Evolutionary conservation across 2,329 filamentous ascomycete species (phyloP).

Genomic region (Sporothrix luriei): DNA sequence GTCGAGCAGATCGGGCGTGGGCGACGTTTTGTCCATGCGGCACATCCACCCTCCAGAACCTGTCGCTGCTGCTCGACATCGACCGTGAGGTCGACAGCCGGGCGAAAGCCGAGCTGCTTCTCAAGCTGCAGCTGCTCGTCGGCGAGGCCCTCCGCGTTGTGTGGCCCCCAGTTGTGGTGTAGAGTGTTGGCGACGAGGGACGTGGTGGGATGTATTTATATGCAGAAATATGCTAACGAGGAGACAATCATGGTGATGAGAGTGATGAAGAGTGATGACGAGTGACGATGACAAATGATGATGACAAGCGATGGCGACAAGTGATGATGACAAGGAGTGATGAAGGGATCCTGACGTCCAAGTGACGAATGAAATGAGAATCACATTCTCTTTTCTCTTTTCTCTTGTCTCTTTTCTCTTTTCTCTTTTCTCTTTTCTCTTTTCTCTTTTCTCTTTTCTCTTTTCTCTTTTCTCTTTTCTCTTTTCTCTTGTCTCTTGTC

Average conservation of each 20-base stretch:
- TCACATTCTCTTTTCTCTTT: neutral
- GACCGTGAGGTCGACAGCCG: conserved; percentile 15
- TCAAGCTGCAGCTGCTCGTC: conserved; percentile 24
- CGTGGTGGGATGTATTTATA: too few species aligned
- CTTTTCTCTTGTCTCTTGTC: too few species aligned
- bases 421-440: too few species aligned
- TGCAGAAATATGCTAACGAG: too few species aligned
- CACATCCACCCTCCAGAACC: conserved; percentile 4
- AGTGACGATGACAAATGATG: too few species aligned
- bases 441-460: neutral
- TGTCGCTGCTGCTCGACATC: conserved; percentile 3
- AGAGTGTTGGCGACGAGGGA: neutral
- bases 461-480: too few species aligned
- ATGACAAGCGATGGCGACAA: too few species aligned
- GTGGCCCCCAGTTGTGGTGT: conserved; percentile 2
- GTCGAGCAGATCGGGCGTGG: neutral
- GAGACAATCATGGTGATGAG: neutral
- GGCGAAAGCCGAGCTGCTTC: conserved; percentile 23
- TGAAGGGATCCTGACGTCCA: neutral
- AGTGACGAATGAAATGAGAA: neutral
- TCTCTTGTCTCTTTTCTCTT: too few species aligned
- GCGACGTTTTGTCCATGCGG: neutral
- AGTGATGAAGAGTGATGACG: neutral
- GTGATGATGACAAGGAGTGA: too few species aligned
- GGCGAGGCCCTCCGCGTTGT: conserved; percentile 5